Conservation (phyloP, 306 rosid genomes). For the Leucaena leucocephala region DNA sequence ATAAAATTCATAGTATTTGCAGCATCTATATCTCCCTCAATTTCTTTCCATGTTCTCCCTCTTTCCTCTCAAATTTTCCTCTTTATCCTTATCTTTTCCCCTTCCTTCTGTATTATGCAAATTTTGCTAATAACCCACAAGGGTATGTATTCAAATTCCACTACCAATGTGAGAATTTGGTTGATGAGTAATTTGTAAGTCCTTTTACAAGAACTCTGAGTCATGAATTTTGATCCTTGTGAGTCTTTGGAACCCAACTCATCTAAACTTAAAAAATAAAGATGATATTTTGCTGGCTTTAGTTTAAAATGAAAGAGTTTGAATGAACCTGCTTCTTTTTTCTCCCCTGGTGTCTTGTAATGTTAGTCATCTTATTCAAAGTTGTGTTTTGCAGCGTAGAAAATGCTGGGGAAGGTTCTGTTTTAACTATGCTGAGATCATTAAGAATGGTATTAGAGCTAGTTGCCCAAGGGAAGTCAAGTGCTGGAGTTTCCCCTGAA, state of each 20-base stretch:
- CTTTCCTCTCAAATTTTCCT: background rate
- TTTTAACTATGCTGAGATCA: constrained; percentile 84
- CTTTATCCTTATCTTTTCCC: background rate
- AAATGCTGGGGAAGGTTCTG: constrained; percentile 93
- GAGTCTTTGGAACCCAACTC: background rate
- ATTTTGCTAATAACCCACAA: background rate
- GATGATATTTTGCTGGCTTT: background rate
- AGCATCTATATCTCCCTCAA: background rate
- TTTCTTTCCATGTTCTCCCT: background rate
- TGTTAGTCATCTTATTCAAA: constrained; percentile 29
- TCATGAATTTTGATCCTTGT: background rate
- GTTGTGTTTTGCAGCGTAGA: constrained; percentile 72
- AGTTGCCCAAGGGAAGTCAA: constrained; percentile 52
- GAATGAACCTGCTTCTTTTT: constrained; percentile 15
- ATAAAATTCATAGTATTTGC: background rate
- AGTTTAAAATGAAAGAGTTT: background rate
- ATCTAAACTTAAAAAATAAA: background rate
- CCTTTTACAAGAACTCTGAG: background rate
- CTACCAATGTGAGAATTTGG: background rate
- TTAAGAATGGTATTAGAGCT: constrained; percentile 72
- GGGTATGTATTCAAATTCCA: background rate
- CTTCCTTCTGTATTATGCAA: background rate
- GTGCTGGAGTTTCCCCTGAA: constrained; percentile 47
- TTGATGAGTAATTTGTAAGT: background rate
- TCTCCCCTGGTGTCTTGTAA: background rate